Conservation (phyloP, 768 basidiomycete species). For the Pluteus cervinus region DNA sequence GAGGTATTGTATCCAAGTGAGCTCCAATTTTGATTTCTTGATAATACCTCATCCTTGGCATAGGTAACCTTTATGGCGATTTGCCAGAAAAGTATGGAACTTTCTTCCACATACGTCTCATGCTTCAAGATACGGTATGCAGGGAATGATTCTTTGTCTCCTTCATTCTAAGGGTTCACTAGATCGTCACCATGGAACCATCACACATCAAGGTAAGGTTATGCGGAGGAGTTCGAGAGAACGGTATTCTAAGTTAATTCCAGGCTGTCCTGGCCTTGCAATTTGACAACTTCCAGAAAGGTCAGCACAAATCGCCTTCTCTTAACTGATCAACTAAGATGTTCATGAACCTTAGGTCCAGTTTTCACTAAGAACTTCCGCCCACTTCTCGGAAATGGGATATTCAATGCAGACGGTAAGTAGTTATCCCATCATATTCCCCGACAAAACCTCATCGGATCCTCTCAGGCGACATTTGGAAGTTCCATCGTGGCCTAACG, state of each 20-base stretch:
- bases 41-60: too few relatives aligned
- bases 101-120: slow-evolving; percentile 16
- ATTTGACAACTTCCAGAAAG: slow-evolving; percentile 40
- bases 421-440: slow-evolving; percentile 18
- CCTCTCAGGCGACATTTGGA: slow-evolving; percentile 9
- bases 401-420: slow-evolving; percentile 55
- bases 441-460: background rate
- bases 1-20: too few relatives aligned
- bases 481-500: slow-evolving; percentile 59
- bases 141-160: too few relatives aligned
- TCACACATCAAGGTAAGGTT: slow-evolving; percentile 30
- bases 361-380: slow-evolving; percentile 18
- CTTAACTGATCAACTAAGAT: background rate
- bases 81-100: slow-evolving; percentile 17
- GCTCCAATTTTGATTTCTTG: too few relatives aligned
- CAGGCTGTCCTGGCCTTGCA: slow-evolving; percentile 37
- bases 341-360: slow-evolving; percentile 18
- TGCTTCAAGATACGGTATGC: slow-evolving; percentile 23
- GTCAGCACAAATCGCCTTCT: slow-evolving; percentile 13
- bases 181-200: slow-evolving; percentile 30
- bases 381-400: slow-evolving; percentile 44
- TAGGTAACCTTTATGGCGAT: slow-evolving; percentile 14
- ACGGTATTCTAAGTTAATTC: background rate
- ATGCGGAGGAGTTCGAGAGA: background rate
- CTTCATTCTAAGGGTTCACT: background rate